These are phyloP conservation scores for Abortiporus biennis DNA, from an alignment of 1,284 basidiomycete genomes.

Conservation along the genomic window DNA sequence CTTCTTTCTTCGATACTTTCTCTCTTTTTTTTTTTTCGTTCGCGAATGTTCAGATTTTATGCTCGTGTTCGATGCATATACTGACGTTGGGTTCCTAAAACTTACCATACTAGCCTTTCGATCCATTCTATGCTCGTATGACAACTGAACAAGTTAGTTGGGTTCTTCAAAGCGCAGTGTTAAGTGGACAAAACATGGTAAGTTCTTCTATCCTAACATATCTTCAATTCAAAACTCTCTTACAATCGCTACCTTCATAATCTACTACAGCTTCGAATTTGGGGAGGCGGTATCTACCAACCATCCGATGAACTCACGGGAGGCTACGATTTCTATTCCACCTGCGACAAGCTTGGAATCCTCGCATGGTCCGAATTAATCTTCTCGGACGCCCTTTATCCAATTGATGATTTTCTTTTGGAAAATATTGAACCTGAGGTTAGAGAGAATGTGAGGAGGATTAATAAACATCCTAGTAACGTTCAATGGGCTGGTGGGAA, in stretches of 20 bases:
- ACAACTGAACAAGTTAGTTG: conserved; percentile 46
- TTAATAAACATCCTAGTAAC: conserved; percentile 54
- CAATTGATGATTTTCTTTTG: conserved; percentile 47
- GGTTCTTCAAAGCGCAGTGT: conserved; percentile 49
- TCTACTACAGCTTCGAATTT: conserved; percentile 43
- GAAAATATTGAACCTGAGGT: conserved; percentile 51
- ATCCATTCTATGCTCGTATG: conserved; percentile 50
- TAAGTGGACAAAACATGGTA: conserved; percentile 56
- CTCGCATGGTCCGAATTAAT: conserved; percentile 62
- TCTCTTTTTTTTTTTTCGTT: not conserved
- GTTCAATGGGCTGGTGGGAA: conserved; percentile 60
- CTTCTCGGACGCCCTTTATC: conserved; percentile 56
- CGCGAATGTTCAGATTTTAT: not conserved
- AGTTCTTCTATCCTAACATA: conserved; percentile 6
- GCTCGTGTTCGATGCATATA: not conserved
- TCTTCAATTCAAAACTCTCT: not conserved
- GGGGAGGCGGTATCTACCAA: conserved; percentile 46
- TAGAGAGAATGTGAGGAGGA: conserved; percentile 48
- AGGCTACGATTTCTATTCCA: conserved; percentile 49
- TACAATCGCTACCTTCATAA: not conserved
- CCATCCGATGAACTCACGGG: conserved; percentile 36
- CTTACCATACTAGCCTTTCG: conserved; percentile 37
- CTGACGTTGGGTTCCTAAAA: no score
- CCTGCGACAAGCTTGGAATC: conserved; percentile 60
- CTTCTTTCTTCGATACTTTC: not conserved